Percentiles rank a stretch among this genome's conserved stretches.
Conservation (phyloP, 2,329 filamentous ascomycete species). For the Pseudogymnoascus sp. region DNA sequence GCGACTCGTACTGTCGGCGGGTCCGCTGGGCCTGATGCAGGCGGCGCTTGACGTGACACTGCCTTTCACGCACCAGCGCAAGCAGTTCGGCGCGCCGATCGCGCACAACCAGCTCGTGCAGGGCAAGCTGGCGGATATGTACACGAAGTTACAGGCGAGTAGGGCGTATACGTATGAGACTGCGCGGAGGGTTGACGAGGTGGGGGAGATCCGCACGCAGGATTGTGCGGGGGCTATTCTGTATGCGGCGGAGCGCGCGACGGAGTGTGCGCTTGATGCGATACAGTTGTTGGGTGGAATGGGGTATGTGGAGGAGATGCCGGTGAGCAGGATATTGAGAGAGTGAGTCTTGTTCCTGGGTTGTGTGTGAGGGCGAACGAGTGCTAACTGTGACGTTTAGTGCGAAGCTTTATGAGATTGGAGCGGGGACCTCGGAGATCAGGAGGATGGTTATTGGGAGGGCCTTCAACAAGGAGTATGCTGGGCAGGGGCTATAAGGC, state of each 20-base stretch:
- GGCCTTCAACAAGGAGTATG: constrained; percentile 82
- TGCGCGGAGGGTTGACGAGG: constrained; percentile 70
- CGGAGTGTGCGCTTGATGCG: constrained; percentile 76
- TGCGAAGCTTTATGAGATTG: constrained; percentile 85
- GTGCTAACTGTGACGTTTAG: constrained; percentile 32
- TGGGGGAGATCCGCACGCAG: constrained; percentile 65
- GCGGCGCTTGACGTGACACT: constrained; percentile 75
- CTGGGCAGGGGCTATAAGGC: not conserved
- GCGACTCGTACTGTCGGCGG: constrained; percentile 80
- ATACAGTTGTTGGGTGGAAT: constrained; percentile 91
- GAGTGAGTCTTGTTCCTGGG: constrained; percentile 31
- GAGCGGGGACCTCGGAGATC: constrained; percentile 90
- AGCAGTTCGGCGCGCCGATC: constrained; percentile 80
- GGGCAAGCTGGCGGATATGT: constrained; percentile 92
- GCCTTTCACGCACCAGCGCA: constrained; percentile 80
- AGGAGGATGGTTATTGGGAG: constrained; percentile 89
- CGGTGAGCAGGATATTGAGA: constrained; percentile 73
- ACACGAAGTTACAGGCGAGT: constrained; percentile 80
- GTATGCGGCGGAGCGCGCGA: constrained; percentile 85
- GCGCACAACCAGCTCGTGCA: constrained; percentile 91
- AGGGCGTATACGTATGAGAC: constrained; percentile 82
- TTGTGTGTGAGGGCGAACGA: not conserved
- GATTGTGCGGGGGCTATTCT: constrained; percentile 93
- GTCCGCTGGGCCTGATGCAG: constrained; percentile 91
- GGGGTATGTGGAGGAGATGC: constrained; percentile 94